phyloP scores from a whole-genome alignment of 2,329 filamentous ascomycete species.

The Mycogone perniciosa region DNA sequence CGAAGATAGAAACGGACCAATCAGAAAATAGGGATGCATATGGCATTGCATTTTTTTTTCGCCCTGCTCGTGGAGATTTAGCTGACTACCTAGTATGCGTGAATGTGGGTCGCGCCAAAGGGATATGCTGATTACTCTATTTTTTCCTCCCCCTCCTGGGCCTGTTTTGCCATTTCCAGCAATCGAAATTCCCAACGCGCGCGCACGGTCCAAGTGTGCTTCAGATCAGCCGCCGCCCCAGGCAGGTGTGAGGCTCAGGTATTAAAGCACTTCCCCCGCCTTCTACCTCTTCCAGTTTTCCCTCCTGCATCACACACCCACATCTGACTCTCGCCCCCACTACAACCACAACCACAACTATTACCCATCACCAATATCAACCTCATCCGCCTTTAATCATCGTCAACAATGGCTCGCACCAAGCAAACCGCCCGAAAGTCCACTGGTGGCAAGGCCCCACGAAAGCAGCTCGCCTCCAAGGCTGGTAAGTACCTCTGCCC shows the following conservation, averaged over 20 bases:
- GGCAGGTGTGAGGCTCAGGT: constrained; percentile 26
- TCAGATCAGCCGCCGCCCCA: constrained; percentile 34
- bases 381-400: constrained; percentile 29
- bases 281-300: constrained; percentile 29
- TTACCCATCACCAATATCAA: constrained; percentile 23
- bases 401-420: constrained; percentile 54
- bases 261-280: constrained; percentile 42
- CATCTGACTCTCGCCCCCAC: constrained; percentile 24
- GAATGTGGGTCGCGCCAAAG: neutral
- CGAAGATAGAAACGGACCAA: constrained; percentile 17
- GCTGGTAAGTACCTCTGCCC: constrained; percentile 43
- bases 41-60: constrained; percentile 7
- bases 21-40: constrained; percentile 21
- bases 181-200: constrained; percentile 12
- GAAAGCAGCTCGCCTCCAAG: constrained; percentile 99
- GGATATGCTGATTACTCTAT: constrained; percentile 15
- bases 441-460: constrained; percentile 70
- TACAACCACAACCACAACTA: constrained; percentile 19
- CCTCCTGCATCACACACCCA: constrained; percentile 38
- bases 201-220: constrained; percentile 18
- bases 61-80: no score
- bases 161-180: neutral
- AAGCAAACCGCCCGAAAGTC: constrained; percentile 69
- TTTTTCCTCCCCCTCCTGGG: constrained; percentile 3
- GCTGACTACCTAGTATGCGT: neutral